These are phyloP conservation scores for Tolypocladium tropicale DNA, from an alignment of 2,329 filamentous ascomycete genomes.

Conservation along the genomic window DNA sequence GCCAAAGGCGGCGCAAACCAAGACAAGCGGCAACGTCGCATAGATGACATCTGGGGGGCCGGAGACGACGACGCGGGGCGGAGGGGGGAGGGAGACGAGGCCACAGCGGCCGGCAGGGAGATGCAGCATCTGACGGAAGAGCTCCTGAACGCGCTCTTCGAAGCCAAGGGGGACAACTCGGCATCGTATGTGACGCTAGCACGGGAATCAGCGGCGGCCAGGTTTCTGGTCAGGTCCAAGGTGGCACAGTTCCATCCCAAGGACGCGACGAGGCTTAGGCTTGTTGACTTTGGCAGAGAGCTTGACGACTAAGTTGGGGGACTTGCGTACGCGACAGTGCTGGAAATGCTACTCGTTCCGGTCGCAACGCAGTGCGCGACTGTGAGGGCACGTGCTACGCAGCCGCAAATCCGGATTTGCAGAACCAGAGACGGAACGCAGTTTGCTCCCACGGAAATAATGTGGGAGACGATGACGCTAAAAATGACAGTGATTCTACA, in stretches of 20 bases:
- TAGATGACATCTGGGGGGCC: constrained; percentile 54
- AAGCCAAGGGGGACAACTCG: constrained; percentile 42
- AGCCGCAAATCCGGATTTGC: too few relatives aligned
- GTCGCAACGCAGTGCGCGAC: background rate
- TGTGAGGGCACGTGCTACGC: background rate
- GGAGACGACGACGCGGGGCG: constrained; percentile 9
- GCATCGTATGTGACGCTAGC: constrained; percentile 48
- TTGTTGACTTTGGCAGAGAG: constrained; percentile 56
- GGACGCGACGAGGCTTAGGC: constrained; percentile 47
- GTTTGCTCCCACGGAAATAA: too few relatives aligned
- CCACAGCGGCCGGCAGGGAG: constrained; percentile 40
- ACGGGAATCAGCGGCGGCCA: constrained; percentile 50
- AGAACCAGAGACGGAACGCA: too few relatives aligned
- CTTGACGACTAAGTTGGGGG: constrained; percentile 37
- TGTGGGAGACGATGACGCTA: background rate
- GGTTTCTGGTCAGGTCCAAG: constrained; percentile 55
- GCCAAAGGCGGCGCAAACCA: constrained; percentile 27
- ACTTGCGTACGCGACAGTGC: background rate
- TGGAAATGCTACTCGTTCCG: background rate
- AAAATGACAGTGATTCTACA: background rate
- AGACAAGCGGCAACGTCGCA: constrained; percentile 46
- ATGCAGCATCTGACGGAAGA: constrained; percentile 51
- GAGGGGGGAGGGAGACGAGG: constrained; percentile 30
- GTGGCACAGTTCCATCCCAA: constrained; percentile 56
- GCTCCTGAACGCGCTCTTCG: constrained; percentile 47